These are phyloP conservation scores for Ascochyta viciae-villosae DNA, from an alignment of 2,329 filamentous ascomycete genomes.

Conservation along the genomic window DNA sequence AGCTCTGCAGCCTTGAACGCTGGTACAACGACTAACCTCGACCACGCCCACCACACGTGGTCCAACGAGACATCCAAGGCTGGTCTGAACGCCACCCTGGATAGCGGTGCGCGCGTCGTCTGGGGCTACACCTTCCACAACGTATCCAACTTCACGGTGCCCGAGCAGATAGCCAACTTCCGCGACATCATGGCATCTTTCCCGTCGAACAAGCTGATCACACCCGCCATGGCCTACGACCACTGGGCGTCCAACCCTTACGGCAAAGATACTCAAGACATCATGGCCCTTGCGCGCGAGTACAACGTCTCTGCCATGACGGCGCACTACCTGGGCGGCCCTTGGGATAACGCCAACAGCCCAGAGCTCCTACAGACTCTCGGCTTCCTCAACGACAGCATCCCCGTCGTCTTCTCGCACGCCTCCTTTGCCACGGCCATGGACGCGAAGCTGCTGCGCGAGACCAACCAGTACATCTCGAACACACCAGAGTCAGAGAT, in stretches of 20 bases:
- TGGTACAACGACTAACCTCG: constrained; percentile 61
- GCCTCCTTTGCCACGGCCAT: constrained; percentile 53
- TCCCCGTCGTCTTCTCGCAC: constrained; percentile 62
- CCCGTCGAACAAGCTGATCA: constrained; percentile 13
- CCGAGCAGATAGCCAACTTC: constrained; percentile 19
- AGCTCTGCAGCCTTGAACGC: constrained; percentile 51
- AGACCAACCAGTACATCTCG: constrained; percentile 61
- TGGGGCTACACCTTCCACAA: constrained; percentile 57
- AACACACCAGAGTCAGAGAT: constrained; percentile 67
- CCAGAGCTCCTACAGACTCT: constrained; percentile 28
- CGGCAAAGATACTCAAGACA: constrained; percentile 3
- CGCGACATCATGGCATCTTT: constrained; percentile 11
- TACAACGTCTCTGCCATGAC: constrained; percentile 52
- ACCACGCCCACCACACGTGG: constrained; percentile 47
- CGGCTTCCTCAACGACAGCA: constrained; percentile 51
- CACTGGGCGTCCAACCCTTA: constrained; percentile 17
- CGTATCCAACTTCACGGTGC: constrained; percentile 22
- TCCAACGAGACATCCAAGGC: constrained; percentile 53
- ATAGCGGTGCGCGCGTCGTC: constrained; percentile 50
- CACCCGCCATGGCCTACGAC: constrained; percentile 20
- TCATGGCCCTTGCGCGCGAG: constrained; percentile 10
- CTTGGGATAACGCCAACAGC: not conserved
- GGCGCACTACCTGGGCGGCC: constrained; percentile 35
- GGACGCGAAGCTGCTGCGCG: constrained; percentile 54
- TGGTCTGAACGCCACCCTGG: constrained; percentile 56